Evolutionary conservation across 345 rosid genomes (phyloP), one percentile per base, ranked within the genome.

Genomic region (Brassica cretica): DNA sequence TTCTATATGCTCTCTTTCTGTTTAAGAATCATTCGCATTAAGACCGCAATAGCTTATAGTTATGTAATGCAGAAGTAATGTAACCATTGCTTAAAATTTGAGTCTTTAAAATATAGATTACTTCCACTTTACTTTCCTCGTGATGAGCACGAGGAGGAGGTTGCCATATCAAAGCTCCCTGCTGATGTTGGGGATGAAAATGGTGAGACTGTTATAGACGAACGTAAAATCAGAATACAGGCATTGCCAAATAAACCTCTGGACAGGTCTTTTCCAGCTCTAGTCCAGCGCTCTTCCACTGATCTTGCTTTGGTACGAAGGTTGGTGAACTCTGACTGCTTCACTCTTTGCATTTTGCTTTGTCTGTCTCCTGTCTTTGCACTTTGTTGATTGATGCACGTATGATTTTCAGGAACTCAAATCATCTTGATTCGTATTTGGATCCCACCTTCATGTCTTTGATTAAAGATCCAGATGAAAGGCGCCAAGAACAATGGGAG

Each of bases 381-480:
- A 16, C 59, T 58, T 41, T 25, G 51, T 30, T 78, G 61, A 24
- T 60, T 78, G 61, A 44, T 66, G 55, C 8, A 65, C 58, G 14
- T 75, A 30, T 81, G 53, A 64, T 90, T 76, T 18, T 4, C 86
- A 94, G 98, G 93, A 91, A 80, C 80, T 91, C 98, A 12, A 68
- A 90, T 41, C 85, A 88, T 81, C 82, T 91, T 87, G 99, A 87
- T 83, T 87, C 97, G 5, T 93, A 85, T 76, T 78, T 95, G 87
- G 99, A 95, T 89, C 99, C 99, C 35, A 92, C 98, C 72, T 95
- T 95, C 86, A 93, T 95, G 97, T 93, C 99, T 8, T 79, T 90
- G 74, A 90, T 90, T 27, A 95, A 91, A 86, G 99, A 95, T 86
- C 99, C 99, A 68, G 99, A 95, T 83, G 85, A 91, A 84, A 88